Conservation (phyloP, 139 green algal species). For the Ettlia oleoabundans region DNA sequence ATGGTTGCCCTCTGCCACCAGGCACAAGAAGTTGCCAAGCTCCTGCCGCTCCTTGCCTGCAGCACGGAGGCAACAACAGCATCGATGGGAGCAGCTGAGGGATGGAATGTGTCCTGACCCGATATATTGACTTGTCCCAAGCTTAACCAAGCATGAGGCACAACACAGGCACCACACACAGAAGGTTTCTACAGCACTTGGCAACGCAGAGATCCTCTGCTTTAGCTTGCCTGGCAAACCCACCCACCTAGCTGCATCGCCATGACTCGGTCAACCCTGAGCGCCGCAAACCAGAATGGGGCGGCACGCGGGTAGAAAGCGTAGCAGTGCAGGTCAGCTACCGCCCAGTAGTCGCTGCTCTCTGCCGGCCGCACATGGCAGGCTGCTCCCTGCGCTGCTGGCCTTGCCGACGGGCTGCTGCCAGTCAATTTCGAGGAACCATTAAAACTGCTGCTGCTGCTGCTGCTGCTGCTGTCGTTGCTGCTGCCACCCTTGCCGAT, state of each 20-base stretch:
- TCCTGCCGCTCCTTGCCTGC: conserved; percentile 17
- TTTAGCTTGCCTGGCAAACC: neutral
- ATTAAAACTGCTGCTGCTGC: neutral
- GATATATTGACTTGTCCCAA: too few species aligned
- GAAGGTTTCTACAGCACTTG: too few species aligned
- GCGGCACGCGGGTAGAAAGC: conserved; percentile 39
- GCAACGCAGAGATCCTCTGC: too few species aligned
- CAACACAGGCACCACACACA: too few species aligned
- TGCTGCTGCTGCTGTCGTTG: conserved; percentile 33
- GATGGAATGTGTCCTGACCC: too few species aligned
- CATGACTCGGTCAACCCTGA: conserved; percentile 47
- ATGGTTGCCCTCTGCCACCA: neutral
- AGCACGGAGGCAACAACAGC: too few species aligned
- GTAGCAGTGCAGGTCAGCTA: conserved; percentile 44
- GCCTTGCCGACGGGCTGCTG: neutral
- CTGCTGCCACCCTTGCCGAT: too few species aligned
- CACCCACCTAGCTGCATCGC: conserved; percentile 31
- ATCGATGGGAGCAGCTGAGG: too few species aligned
- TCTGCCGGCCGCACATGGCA: conserved; percentile 17
- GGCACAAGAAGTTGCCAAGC: neutral
- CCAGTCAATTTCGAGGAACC: too few species aligned
- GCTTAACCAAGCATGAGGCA: too few species aligned
- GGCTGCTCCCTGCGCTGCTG: neutral
- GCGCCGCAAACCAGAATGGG: neutral
- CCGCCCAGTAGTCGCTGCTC: conserved; percentile 39